phyloP scores from a whole-genome alignment of 306 rosid genomes.

The Clitoria ternatea region DNA sequence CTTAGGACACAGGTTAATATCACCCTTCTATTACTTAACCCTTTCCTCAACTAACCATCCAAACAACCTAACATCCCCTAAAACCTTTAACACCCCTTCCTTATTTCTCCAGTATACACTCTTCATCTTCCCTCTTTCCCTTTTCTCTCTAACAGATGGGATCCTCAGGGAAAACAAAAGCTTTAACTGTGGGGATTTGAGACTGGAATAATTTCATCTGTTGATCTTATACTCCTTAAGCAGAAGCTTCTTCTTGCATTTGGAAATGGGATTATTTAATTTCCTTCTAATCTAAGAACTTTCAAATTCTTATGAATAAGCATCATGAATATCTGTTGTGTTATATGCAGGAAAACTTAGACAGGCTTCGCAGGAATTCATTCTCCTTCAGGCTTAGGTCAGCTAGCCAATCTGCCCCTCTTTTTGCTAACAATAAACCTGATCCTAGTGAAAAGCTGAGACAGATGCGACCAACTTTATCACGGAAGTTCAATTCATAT shows the following conservation, averaged over 20 bases:
- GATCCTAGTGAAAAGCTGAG: conserved; percentile 52
- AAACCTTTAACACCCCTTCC: not conserved
- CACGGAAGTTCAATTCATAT: conserved; percentile 61
- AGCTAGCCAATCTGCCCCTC: conserved; percentile 79
- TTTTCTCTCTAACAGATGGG: not conserved
- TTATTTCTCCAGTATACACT: not conserved
- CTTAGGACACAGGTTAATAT: too few relatives aligned
- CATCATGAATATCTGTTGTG: not conserved
- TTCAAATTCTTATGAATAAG: not conserved
- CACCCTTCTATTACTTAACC: not conserved
- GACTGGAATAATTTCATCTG: not conserved
- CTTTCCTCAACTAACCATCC: not conserved
- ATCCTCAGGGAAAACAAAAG: conserved; percentile 34
- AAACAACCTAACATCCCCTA: not conserved
- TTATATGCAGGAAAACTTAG: conserved; percentile 50
- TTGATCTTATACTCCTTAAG: not conserved
- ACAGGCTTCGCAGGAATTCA: conserved; percentile 37
- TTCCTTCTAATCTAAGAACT: not conserved
- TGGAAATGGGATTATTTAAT: conserved; percentile 6
- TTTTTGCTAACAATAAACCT: conserved; percentile 45
- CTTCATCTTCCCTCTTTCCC: not conserved
- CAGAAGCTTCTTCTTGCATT: not conserved
- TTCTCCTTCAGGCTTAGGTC: conserved; percentile 40
- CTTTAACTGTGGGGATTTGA: not conserved
- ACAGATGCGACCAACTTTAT: conserved; percentile 49